Percentiles rank a stretch among this genome's conserved stretches.
These are phyloP conservation scores for Aspergillus olivimuriae DNA, from an alignment of 495 filamentous ascomycete species.

Conservation along the genomic window DNA sequence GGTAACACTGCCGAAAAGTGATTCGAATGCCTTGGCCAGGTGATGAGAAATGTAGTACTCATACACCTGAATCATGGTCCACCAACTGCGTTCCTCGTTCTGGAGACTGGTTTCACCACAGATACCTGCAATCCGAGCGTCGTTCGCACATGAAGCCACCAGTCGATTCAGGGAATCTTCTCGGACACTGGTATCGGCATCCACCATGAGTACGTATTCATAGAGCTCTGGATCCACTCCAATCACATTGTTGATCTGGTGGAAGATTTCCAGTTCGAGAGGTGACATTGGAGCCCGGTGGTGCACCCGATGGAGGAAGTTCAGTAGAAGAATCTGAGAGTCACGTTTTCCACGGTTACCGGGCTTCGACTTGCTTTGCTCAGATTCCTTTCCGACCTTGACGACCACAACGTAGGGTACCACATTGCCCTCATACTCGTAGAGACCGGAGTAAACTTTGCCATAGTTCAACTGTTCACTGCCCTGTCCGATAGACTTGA, in stretches of 20 bases:
- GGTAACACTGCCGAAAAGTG: conserved; percentile 89
- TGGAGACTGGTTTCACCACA: conserved; percentile 96
- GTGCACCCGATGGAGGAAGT: conserved; percentile 96
- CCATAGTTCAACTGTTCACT: conserved; percentile 95
- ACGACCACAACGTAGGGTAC: conserved; percentile 95
- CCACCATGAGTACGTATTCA: conserved; percentile 95
- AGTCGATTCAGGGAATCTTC: conserved; percentile 90
- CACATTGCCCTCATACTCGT: conserved; percentile 95
- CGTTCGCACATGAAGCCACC: conserved; percentile 87
- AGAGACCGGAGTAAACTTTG: conserved; percentile 97
- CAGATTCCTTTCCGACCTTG: conserved; percentile 94
- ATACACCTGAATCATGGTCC: conserved; percentile 99
- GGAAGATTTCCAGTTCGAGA: conserved; percentile 94
- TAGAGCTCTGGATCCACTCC: conserved; percentile 96
- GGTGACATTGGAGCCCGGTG: conserved; percentile 90
- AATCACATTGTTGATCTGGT: conserved; percentile 98
- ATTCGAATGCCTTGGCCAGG: conserved; percentile 90
- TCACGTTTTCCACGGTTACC: conserved; percentile 98
- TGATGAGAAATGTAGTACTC: conserved; percentile 98
- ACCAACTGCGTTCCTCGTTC: conserved; percentile 91
- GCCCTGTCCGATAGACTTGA: conserved; percentile 83
- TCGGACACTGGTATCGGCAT: conserved; percentile 91
- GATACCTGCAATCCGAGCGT: conserved; percentile 93
- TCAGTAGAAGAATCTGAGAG: conserved; percentile 76
- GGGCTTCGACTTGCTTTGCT: conserved; percentile 85